Base-by-base conservation (phyloP, 495 filamentous ascomycete species). In the Penicillium fimorum region DNA sequence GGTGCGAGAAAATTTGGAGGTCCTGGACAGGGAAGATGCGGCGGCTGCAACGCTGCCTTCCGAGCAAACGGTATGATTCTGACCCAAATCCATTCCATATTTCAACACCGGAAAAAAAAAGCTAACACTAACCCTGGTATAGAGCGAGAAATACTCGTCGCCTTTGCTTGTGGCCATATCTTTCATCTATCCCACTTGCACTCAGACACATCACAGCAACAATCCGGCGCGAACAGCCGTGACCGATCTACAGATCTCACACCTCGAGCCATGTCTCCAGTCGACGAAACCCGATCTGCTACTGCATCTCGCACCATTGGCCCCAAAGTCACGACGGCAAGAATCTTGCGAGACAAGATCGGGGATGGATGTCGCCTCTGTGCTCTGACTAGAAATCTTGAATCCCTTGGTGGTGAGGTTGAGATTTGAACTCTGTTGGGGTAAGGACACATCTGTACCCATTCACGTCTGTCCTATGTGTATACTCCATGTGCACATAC, bases 101-200 rank as follows among this genome's bases (percentile, higher is more conserved):
- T 15, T n/a, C 27, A 49, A 9, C 3, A 4, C 20, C 42, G 32
- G 17, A 13, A 29, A 40, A 27, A 45, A 0, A 29, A 44, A 17
- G 9, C 27, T 43, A 37, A 35, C n/a, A 7, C 25, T n/a, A 9
- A 12, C 51, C 20, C 25, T 9, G 6, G 2, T 37, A 48, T 64
- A 82, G 89, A 92, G 64, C 79, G 73, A 48, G 85, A 93, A 58
- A 89, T 90, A 8, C 83, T 98, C 9, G 81, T 97, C 8, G 92
- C 89, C 30, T 98, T 97, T 59, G 88, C 89, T 5, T 98, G 94
- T 69, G 87, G 89, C 1, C 92, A 98, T 64, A 82, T 92, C 30
- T 98, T 92, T 72, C 94, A 98, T 61, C 77, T 97, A 7, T 79
- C 84, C 9, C 94, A 96, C 64, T 72, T 98, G 13, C 80, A 78